phyloP scores from a whole-genome alignment of 2,329 filamentous ascomycete species.

The Diaporthe australafricana region DNA sequence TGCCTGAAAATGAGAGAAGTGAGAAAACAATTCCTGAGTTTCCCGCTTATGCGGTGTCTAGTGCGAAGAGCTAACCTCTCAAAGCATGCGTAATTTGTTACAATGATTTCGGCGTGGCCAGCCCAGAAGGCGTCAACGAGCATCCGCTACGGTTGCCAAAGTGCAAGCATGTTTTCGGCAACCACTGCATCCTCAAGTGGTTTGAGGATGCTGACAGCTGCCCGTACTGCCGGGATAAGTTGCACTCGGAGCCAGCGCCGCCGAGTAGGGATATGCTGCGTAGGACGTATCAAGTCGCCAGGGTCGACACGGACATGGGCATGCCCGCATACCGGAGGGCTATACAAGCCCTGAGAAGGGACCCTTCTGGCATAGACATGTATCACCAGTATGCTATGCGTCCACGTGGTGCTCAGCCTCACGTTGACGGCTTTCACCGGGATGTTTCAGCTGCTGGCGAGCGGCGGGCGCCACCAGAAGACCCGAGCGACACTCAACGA shows the following conservation, averaged over 20 bases:
- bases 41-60: conserved; percentile 16
- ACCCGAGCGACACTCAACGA: conserved; percentile 45
- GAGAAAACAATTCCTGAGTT: conserved; percentile 43
- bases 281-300: conserved; percentile 41
- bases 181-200: conserved; percentile 75
- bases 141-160: conserved; percentile 67
- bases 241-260: conserved; percentile 60
- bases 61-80: conserved; percentile 26
- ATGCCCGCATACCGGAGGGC: conserved; percentile 21
- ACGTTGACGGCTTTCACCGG: neutral
- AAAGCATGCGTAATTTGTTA: conserved; percentile 74
- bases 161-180: conserved; percentile 74
- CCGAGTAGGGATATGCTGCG: conserved; percentile 44
- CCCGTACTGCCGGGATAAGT: conserved; percentile 72
- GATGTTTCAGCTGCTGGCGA: conserved; percentile 23
- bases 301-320: conserved; percentile 26
- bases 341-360: conserved; percentile 25
- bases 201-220: conserved; percentile 72
- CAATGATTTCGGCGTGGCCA: conserved; percentile 68
- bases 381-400: conserved; percentile 10
- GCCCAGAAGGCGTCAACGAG: conserved; percentile 69
- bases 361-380: conserved; percentile 6
- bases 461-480: conserved; percentile 44
- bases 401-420: conserved; percentile 5
- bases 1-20: conserved; percentile 62